phyloP scores from a whole-genome alignment of 352 stramenopile genomes.

The Pythium pectinolyticum region DNA sequence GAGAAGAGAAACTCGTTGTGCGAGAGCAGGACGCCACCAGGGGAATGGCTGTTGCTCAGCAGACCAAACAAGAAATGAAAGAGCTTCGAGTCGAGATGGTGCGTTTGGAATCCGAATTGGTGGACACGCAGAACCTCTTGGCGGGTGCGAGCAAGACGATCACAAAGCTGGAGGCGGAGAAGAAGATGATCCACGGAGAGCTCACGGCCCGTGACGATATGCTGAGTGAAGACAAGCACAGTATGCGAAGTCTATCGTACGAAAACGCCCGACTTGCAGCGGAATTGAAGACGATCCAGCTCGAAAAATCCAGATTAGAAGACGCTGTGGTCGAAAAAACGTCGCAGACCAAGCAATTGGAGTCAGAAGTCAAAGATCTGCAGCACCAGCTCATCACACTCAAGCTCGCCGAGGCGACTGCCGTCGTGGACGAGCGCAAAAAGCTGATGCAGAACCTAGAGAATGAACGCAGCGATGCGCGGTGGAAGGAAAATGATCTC shows the following conservation, averaged over 20 bases:
- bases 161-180: slow-evolving; percentile 12
- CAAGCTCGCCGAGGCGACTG: slow-evolving; percentile 57
- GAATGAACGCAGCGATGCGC: slow-evolving; percentile 46
- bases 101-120: slow-evolving; percentile 18
- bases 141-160: neutral
- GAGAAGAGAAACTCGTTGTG: slow-evolving; percentile 34
- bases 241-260: slow-evolving; percentile 25
- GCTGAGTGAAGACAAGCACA: slow-evolving; percentile 26
- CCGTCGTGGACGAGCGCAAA: slow-evolving; percentile 52
- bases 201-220: slow-evolving; percentile 8
- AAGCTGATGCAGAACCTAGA: slow-evolving; percentile 51
- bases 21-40: slow-evolving; percentile 27
- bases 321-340: slow-evolving; percentile 13
- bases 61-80: slow-evolving; percentile 16
- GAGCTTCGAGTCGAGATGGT: slow-evolving; percentile 8
- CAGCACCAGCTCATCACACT: slow-evolving; percentile 57
- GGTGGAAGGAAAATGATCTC: slow-evolving; percentile 65
- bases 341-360: slow-evolving; percentile 25
- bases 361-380: slow-evolving; percentile 33
- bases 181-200: slow-evolving; percentile 12
- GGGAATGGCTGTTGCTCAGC: neutral
- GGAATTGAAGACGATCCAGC: slow-evolving; percentile 14
- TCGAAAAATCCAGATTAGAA: slow-evolving; percentile 21
- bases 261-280: slow-evolving; percentile 25
- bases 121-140: neutral